phyloP scores from a whole-genome alignment of 805 yeast genomes.

The Diddensiella caesifluorescens region DNA sequence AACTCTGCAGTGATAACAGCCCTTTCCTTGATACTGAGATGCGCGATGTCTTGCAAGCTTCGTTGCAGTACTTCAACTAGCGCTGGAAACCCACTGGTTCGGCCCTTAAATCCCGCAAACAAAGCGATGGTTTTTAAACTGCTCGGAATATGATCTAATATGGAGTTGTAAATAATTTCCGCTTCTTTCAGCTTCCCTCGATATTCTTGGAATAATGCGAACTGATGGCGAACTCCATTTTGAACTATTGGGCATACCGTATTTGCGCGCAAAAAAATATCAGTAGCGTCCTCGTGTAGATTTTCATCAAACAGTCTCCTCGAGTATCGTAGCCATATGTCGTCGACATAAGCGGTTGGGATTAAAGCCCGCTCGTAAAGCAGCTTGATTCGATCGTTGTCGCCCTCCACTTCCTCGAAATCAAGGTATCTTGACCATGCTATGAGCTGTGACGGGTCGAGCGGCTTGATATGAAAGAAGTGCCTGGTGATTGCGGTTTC shows the following conservation, averaged over 20 bases:
- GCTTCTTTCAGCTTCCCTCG: constrained; percentile 27
- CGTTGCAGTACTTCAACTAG: constrained; percentile 19
- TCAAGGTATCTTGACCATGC: constrained; percentile 64
- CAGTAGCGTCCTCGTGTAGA: constrained; percentile 34
- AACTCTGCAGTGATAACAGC: constrained; percentile 2
- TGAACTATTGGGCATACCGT: constrained; percentile 29
- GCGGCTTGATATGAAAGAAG: constrained; percentile 48
- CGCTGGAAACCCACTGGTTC: constrained; percentile 1
- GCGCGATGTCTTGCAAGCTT: constrained; percentile 18
- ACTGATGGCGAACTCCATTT: constrained; percentile 26
- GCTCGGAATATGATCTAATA: constrained; percentile 28
- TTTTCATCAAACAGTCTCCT: constrained; percentile 43
- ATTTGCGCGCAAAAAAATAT: constrained; percentile 49
- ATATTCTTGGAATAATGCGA: constrained; percentile 30
- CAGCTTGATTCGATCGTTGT: constrained; percentile 32
- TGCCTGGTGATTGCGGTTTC: constrained; percentile 59
- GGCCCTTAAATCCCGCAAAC: constrained; percentile 10
- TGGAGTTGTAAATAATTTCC: constrained; percentile 22
- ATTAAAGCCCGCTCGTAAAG: constrained; percentile 66
- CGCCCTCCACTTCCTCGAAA: constrained; percentile 40
- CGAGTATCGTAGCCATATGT: constrained; percentile 65
- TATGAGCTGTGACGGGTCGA: constrained; percentile 40
- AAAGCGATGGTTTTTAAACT: constrained; percentile 27
- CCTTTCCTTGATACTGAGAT: constrained; percentile 5
- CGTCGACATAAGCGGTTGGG: constrained; percentile 47